Percentiles rank a stretch among this genome's conserved stretches.
These are phyloP conservation scores for Chloroidium sp. DNA, from an alignment of 163 green algal species.

Conservation along the genomic window DNA sequence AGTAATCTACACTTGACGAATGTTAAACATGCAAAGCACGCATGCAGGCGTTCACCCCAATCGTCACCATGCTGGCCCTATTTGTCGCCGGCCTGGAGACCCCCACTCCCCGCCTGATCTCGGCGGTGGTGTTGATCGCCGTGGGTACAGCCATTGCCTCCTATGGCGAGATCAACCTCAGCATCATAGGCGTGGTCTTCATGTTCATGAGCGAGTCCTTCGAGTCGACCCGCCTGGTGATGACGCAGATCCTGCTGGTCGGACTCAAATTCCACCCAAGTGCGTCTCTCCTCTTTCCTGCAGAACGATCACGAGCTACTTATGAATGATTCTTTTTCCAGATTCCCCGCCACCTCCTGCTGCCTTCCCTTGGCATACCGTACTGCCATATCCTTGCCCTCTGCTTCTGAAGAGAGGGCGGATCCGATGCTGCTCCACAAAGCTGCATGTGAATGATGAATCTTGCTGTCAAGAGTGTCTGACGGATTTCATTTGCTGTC, in stretches of 20 bases:
- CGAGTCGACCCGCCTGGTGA: constrained; percentile 73
- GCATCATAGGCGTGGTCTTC: constrained; percentile 56
- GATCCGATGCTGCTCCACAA: too few species aligned
- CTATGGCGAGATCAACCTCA: constrained; percentile 65
- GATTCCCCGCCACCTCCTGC: too few species aligned
- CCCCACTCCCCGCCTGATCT: constrained; percentile 42
- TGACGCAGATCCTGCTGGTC: constrained; percentile 80
- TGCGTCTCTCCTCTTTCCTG: constrained; percentile 2
- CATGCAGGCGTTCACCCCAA: constrained; percentile 74
- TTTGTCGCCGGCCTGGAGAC: constrained; percentile 57
- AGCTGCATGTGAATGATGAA: too few species aligned
- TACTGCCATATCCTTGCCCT: too few species aligned
- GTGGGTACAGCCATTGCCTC: constrained; percentile 49
- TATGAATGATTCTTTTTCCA: too few species aligned
- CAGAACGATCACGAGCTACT: too few species aligned
- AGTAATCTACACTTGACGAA: too few species aligned
- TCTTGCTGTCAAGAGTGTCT: too few species aligned
- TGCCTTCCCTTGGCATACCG: too few species aligned
- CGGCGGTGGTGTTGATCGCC: constrained; percentile 50
- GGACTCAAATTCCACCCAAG: constrained; percentile 80
- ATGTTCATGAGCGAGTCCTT: constrained; percentile 71
- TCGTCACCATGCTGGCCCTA: constrained; percentile 79
- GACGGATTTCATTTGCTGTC: too few species aligned
- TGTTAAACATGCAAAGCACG: too few species aligned
- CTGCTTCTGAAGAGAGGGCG: too few species aligned